phyloP scores from a whole-genome alignment of 176 grass and related monocot genomes.

The Olyra latifolia region DNA sequence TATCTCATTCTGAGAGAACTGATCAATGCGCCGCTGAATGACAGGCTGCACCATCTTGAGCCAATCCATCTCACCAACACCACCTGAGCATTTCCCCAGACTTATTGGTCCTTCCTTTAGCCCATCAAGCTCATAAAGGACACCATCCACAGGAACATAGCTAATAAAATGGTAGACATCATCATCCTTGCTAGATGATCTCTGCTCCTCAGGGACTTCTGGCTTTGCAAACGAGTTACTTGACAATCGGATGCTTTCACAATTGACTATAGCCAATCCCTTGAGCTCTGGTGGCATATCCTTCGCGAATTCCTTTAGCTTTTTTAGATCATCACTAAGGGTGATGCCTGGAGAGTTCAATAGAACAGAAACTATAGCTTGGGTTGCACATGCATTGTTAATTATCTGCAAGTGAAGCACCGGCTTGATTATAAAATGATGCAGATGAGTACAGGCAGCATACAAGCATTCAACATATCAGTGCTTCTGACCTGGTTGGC shows the following conservation, averaged over 20 bases:
- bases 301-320: constrained; percentile 86
- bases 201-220: constrained; percentile 74
- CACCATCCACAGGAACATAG: constrained; percentile 82
- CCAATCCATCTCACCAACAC: constrained; percentile 67
- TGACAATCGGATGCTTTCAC: constrained; percentile 66
- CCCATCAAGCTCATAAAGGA: constrained; percentile 92
- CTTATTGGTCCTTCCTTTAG: constrained; percentile 87
- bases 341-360: constrained; percentile 72
- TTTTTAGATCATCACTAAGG: constrained; percentile 70
- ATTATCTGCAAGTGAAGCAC: constrained; percentile 65
- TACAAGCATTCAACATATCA: background rate
- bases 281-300: constrained; percentile 88
- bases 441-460: background rate
- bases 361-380: constrained; percentile 93
- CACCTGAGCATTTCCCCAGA: constrained; percentile 73
- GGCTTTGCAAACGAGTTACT: constrained; percentile 83
- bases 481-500: constrained; percentile 56
- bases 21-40: constrained; percentile 68
- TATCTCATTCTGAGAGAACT: constrained; percentile 75
- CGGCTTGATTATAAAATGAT: constrained; percentile 15
- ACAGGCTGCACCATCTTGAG: constrained; percentile 65
- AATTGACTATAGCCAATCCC: constrained; percentile 88
- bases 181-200: constrained; percentile 66
- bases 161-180: constrained; percentile 98
- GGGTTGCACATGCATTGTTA: constrained; percentile 90